Evolutionary conservation across 768 basidiomycete genomes (phyloP).

Genomic region (Clathrus columnatus): DNA sequence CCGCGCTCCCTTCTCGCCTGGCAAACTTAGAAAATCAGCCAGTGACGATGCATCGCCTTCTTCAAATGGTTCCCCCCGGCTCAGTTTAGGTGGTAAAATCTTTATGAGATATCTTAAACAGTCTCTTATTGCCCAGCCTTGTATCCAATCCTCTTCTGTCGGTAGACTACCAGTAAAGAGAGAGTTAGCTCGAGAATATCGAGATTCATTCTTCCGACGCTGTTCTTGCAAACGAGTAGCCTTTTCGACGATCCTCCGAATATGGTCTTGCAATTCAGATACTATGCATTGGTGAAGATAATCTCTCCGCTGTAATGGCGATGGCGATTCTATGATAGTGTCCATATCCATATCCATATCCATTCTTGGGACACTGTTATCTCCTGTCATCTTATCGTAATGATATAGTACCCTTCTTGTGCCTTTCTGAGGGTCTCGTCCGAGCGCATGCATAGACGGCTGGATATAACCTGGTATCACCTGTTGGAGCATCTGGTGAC

Average conservation of each 20-base stretch:
- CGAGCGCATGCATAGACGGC: conserved; percentile 4
- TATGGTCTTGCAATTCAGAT: neutral
- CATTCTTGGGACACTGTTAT: neutral
- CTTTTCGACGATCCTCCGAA: conserved; percentile 6
- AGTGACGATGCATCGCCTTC: conserved; percentile 10
- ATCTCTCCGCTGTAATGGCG: conserved; percentile 7
- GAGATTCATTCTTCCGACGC: conserved; percentile 9
- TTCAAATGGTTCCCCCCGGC: neutral
- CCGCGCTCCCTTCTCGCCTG: conserved; percentile 8
- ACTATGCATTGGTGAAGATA: conserved; percentile 8
- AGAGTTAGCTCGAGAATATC: conserved; percentile 6
- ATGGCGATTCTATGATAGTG: neutral
- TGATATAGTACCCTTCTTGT: neutral
- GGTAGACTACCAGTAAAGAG: conserved; percentile 7
- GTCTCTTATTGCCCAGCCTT: conserved; percentile 10
- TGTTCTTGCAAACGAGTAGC: conserved; percentile 7
- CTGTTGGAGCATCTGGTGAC: neutral
- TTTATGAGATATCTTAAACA: conserved; percentile 12
- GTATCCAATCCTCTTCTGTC: conserved; percentile 11
- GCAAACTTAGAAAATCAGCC: conserved; percentile 11
- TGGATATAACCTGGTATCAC: conserved; percentile 3
- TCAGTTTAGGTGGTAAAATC: conserved; percentile 5
- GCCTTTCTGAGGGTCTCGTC: neutral
- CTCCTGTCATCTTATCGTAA: neutral
- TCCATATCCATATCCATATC: conserved; percentile 1